phyloP scores from a whole-genome alignment of 2,329 filamentous ascomycete species.

The Colletotrichum chrysophilum region DNA sequence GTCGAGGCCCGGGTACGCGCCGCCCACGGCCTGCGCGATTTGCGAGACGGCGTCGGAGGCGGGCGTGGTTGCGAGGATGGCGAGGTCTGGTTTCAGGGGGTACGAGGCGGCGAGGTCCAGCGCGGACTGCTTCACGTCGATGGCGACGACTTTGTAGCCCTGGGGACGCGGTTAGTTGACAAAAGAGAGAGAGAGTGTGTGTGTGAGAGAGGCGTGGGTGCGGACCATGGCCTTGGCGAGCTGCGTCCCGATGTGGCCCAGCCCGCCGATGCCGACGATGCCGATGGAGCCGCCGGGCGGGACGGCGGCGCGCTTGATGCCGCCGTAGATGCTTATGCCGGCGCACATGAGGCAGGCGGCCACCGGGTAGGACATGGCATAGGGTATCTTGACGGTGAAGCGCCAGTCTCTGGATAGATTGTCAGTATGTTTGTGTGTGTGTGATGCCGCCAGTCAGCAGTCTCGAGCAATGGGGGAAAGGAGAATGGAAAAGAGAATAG shows the following conservation, averaged over 20 bases:
- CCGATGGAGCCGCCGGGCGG: slow-evolving; percentile 9
- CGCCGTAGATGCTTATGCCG: slow-evolving; percentile 19
- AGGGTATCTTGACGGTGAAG: slow-evolving; percentile 16
- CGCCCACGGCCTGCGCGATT: not conserved
- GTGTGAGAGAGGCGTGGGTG: too few relatives aligned
- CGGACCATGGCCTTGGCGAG: slow-evolving; percentile 20
- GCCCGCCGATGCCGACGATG: slow-evolving; percentile 16
- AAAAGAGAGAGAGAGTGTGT: too few relatives aligned
- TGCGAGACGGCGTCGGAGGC: slow-evolving; percentile 23
- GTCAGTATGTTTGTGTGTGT: too few relatives aligned
- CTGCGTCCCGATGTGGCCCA: slow-evolving; percentile 19
- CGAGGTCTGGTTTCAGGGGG: not conserved
- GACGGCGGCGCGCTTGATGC: slow-evolving; percentile 10
- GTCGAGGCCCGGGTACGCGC: slow-evolving; percentile 16
- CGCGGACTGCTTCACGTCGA: slow-evolving; percentile 15
- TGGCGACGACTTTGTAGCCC: slow-evolving; percentile 15
- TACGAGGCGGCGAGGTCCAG: slow-evolving; percentile 12
- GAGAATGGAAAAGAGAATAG: too few relatives aligned
- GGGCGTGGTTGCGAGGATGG: slow-evolving; percentile 30
- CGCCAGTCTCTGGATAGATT: slow-evolving; percentile 3
- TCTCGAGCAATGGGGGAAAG: too few relatives aligned
- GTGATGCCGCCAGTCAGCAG: too few relatives aligned
- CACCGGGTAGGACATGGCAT: not conserved
- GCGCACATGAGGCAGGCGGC: slow-evolving; percentile 21
- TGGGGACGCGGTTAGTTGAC: not conserved